Conservation (phyloP, 1,139 yeast genomes). For the Blastobotrys indianensis region DNA sequence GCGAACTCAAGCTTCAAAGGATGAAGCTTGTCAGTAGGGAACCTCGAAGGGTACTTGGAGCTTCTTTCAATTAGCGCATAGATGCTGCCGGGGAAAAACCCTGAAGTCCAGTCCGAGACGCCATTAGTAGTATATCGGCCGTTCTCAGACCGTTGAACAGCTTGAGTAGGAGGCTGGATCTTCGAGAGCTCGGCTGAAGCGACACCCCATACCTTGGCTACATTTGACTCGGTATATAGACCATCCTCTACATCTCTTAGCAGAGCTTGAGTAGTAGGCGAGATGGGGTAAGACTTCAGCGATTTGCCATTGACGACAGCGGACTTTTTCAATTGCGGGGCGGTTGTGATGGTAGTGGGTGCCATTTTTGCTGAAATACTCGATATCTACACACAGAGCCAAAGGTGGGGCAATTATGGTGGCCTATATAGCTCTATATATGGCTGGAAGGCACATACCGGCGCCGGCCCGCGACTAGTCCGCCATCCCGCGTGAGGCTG, state of each 20-base stretch:
- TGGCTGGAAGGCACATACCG: too few species aligned
- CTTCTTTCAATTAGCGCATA: slow-evolving; percentile 26
- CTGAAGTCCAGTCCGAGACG: slow-evolving; percentile 26
- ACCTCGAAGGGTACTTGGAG: slow-evolving; percentile 1
- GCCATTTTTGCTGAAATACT: too few species aligned
- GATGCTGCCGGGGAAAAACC: slow-evolving; percentile 31
- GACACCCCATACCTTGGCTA: slow-evolving; percentile 13
- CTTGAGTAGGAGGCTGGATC: slow-evolving; percentile 5
- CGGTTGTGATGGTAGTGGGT: too few species aligned
- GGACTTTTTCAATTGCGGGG: too few species aligned
- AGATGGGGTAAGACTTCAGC: not conserved
- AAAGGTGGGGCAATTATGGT: too few species aligned
- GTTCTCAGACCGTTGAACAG: not conserved
- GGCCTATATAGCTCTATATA: too few species aligned
- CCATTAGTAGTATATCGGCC: slow-evolving; percentile 2
- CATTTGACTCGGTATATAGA: slow-evolving; percentile 3
- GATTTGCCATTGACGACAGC: not conserved
- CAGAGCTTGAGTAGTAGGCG: slow-evolving; percentile 3
- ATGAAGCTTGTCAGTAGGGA: slow-evolving; percentile 15
- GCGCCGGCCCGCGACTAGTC: too few species aligned
- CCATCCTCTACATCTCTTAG: not conserved
- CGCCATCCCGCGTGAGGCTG: too few species aligned
- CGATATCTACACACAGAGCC: too few species aligned
- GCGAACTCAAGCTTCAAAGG: slow-evolving; percentile 19
- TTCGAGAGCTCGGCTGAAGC: slow-evolving; percentile 2